These are phyloP conservation scores for Porodaedalea pini DNA, from an alignment of 1,284 basidiomycete genomes.

Conservation along the genomic window DNA sequence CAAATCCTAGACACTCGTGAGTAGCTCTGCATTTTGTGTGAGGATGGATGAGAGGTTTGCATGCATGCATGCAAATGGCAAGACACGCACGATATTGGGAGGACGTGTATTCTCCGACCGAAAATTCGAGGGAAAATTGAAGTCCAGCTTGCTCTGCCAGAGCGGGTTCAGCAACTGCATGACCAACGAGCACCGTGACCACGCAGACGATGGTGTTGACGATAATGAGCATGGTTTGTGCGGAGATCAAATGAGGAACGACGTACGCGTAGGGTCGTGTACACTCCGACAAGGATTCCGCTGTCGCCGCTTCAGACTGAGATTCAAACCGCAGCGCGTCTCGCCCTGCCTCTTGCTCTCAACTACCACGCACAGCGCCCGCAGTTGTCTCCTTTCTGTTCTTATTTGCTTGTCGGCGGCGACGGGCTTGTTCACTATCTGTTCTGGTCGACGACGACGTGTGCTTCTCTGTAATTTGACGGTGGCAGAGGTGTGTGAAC, in stretches of 20 bases:
- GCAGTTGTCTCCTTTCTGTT: not conserved
- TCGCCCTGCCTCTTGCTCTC: not conserved
- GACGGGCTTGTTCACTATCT: not conserved
- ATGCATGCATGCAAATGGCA: not conserved
- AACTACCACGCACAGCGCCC: not conserved
- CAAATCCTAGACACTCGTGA: not conserved
- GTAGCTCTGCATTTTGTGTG: not conserved
- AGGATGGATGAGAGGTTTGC: not conserved
- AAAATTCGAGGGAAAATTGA: not conserved
- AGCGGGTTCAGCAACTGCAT: not conserved
- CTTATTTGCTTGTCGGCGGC: not conserved
- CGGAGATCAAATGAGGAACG: slow-evolving; percentile 29
- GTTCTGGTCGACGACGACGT: not conserved
- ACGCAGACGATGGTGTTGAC: slow-evolving; percentile 9
- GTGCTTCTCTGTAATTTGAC: not conserved
- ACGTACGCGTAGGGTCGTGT: slow-evolving; percentile 23
- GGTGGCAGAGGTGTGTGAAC: slow-evolving; percentile 13
- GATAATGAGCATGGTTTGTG: slow-evolving; percentile 10
- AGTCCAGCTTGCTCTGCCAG: not conserved
- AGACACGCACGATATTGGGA: slow-evolving; percentile 1
- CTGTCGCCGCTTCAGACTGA: slow-evolving; percentile 35
- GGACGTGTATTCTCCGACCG: slow-evolving; percentile 1
- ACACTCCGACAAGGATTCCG: slow-evolving; percentile 39
- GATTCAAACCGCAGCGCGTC: slow-evolving; percentile 8
- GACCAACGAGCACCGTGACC: slow-evolving; percentile 13